These are phyloP conservation scores for Mycena sanguinolenta DNA, from an alignment of 768 basidiomycete species.

Conservation along the genomic window DNA sequence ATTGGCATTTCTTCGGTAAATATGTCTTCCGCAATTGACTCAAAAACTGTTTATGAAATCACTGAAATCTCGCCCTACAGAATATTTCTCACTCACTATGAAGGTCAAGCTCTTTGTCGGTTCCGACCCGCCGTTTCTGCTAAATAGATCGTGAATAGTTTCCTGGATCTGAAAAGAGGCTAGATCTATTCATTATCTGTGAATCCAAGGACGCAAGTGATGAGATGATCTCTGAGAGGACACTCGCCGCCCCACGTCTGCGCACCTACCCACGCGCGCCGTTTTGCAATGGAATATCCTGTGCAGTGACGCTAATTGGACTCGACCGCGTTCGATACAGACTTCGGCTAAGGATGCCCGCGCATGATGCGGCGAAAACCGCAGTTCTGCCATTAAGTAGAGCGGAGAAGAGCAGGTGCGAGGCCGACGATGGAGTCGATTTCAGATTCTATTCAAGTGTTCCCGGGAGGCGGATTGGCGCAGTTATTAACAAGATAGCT, in stretches of 20 bases:
- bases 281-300: conserved; percentile 78
- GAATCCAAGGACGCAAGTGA: conserved; percentile 87
- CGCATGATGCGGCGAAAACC: conserved; percentile 74
- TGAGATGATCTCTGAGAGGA: too few relatives aligned
- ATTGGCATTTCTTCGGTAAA: too few relatives aligned
- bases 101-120: too few relatives aligned
- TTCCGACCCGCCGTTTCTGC: too few relatives aligned
- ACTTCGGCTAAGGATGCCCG: conserved; percentile 67
- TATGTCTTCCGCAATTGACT: too few relatives aligned
- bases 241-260: conserved; percentile 94
- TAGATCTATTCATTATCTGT: too few relatives aligned
- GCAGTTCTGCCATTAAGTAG: too few relatives aligned
- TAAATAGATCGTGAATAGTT: too few relatives aligned
- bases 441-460: conserved; percentile 29
- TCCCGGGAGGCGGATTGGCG: conserved; percentile 36
- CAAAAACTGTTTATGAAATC: too few relatives aligned
- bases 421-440: conserved; percentile 59
- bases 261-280: conserved; percentile 79
- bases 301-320: conserved; percentile 59
- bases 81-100: too few relatives aligned
- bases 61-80: too few relatives aligned
- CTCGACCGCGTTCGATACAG: conserved; percentile 50
- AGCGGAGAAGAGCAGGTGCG: conserved; percentile 73
- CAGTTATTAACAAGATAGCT: conserved; percentile 68
- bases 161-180: too few relatives aligned